phyloP scores from a whole-genome alignment of 225 moss, liverwort and hornwort species.

The Anthoceros angustus region DNA sequence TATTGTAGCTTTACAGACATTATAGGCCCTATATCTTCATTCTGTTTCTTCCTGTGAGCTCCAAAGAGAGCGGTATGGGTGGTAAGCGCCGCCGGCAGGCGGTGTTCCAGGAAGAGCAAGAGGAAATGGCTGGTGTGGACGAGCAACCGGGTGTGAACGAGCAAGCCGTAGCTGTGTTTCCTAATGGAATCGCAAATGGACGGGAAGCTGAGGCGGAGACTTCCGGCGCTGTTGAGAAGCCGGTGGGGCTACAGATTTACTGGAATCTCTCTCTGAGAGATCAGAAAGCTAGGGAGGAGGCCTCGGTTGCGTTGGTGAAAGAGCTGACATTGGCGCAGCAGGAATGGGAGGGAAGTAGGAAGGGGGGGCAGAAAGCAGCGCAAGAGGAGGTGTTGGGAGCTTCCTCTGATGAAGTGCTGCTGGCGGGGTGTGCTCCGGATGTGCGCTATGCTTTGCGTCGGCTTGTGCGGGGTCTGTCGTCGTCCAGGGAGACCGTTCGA shows the following conservation, averaged over 20 bases:
- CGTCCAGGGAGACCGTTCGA: constrained; percentile 89
- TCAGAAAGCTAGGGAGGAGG: constrained; percentile 57
- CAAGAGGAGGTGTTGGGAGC: constrained; percentile 53
- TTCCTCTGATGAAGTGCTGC: constrained; percentile 31
- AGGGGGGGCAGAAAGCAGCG: constrained; percentile 13
- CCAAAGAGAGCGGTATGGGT: no score
- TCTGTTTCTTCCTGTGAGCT: no score
- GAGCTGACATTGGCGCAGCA: constrained; percentile 51
- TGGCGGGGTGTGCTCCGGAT: constrained; percentile 71
- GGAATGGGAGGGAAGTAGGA: constrained; percentile 26
- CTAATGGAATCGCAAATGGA: no score
- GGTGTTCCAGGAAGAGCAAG: no score
- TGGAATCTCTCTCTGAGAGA: constrained; percentile 63
- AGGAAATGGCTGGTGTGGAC: no score
- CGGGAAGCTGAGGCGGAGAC: no score
- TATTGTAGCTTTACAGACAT: no score
- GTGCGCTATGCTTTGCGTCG: constrained; percentile 82
- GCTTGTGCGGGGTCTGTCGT: constrained; percentile 81
- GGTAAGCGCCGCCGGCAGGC: no score
- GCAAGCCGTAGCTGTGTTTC: no score
- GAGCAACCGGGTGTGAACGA: no score
- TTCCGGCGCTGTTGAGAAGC: constrained; percentile 7
- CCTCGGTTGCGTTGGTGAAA: constrained; percentile 54
- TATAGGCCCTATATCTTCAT: no score
- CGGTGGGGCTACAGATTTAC: constrained; percentile 89